Percentiles rank a stretch among this genome's conserved stretches.
Conservation (phyloP, 305 asterid species). For the Fraxinus paxiana region DNA sequence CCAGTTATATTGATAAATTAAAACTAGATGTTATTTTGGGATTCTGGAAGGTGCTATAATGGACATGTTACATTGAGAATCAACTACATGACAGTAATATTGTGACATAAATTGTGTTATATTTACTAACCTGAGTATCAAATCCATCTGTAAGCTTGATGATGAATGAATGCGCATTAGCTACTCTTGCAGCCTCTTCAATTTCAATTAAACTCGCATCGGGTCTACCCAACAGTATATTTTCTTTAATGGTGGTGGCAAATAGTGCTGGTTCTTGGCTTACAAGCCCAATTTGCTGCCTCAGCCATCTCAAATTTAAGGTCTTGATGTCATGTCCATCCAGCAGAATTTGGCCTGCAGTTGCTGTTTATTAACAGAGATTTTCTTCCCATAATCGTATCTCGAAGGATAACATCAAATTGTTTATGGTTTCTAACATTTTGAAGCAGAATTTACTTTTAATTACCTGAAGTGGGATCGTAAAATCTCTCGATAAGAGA, state of each 20-base stretch:
- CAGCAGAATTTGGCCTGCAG: slow-evolving; percentile 74
- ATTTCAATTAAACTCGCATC: slow-evolving; percentile 68
- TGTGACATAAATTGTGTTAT: background rate
- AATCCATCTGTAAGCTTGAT: slow-evolving; percentile 91
- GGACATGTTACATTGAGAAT: background rate
- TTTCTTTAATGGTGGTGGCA: slow-evolving; percentile 85
- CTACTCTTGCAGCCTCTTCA: slow-evolving; percentile 95
- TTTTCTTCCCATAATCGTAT: slow-evolving; percentile 9
- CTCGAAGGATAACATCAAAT: slow-evolving; percentile 3
- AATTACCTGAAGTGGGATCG: slow-evolving; percentile 80
- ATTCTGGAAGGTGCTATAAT: slow-evolving; percentile 6
- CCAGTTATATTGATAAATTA: background rate
- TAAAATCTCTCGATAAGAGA: slow-evolving; percentile 95
- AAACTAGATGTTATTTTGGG: slow-evolving; percentile 1
- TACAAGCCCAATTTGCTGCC: slow-evolving; percentile 93
- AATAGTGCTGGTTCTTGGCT: slow-evolving; percentile 99
- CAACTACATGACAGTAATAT: background rate
- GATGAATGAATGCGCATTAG: slow-evolving; percentile 89
- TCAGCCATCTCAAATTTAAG: slow-evolving; percentile 75
- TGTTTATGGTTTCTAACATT: background rate
- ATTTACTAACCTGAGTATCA: slow-evolving; percentile 77
- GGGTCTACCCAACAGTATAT: slow-evolving; percentile 81
- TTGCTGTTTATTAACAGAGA: slow-evolving; percentile 22
- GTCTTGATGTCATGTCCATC: slow-evolving; percentile 83
- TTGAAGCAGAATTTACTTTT: background rate